phyloP scores from a whole-genome alignment of 176 grass and related monocot species.

The Aegilops sharonensis region DNA sequence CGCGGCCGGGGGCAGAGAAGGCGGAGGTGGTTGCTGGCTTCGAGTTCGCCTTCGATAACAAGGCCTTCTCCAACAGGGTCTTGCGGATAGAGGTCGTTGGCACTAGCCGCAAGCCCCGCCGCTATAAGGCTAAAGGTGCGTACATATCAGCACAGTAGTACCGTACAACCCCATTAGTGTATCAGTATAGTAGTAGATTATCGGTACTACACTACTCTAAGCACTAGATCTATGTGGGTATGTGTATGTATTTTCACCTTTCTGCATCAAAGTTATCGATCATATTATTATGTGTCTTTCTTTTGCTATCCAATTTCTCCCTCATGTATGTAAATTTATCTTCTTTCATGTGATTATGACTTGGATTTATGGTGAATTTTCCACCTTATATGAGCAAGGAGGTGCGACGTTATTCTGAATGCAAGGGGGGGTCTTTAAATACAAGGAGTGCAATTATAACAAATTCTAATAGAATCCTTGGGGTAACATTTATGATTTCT shows the following conservation, averaged over 20 bases:
- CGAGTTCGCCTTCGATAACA: neutral
- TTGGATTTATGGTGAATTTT: neutral
- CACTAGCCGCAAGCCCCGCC: neutral
- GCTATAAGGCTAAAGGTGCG: neutral
- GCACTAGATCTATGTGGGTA: neutral
- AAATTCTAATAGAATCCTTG: too few relatives aligned
- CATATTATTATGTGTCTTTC: too few relatives aligned
- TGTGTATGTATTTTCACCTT: neutral
- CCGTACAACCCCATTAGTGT: neutral
- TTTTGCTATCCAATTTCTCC: neutral
- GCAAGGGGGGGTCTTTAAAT: too few relatives aligned
- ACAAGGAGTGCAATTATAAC: too few relatives aligned
- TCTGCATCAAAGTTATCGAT: too few relatives aligned
- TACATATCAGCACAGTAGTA: neutral
- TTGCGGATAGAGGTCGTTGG: neutral
- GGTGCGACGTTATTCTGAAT: too few relatives aligned
- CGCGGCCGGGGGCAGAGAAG: too few relatives aligned
- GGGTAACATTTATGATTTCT: too few relatives aligned
- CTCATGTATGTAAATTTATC: neutral
- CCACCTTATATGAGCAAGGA: too few relatives aligned
- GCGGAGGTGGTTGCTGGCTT: neutral
- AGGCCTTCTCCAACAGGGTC: neutral
- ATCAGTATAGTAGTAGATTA: too few relatives aligned
- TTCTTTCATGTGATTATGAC: neutral
- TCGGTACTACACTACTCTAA: neutral